Base-by-base conservation (phyloP, 371 early-diverging fungal genomes). In the Nematocida ironsii region DNA sequence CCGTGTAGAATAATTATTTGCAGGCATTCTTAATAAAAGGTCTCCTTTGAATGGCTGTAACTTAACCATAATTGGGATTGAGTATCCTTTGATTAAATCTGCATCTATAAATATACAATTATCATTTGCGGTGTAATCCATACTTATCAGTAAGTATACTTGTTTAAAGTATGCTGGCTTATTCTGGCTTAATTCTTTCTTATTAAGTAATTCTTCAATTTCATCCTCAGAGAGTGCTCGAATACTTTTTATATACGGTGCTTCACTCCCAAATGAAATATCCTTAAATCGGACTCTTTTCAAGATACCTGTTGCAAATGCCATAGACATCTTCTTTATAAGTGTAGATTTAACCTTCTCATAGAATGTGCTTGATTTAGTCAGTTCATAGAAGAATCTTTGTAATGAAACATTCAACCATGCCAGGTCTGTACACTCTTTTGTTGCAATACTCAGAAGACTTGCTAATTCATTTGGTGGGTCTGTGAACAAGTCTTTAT, bases 341-440 rank as follows among this genome's bases (percentile, higher is more conserved):
- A 87, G 50, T 0, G 39, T 55, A 3, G 67, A 44, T 54, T 82
- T 84, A 11, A 87, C 72, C 69, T 72, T 84, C 25, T 72, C 61
- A n/a, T 85, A 70, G 39, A 82, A 83, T 13, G 82, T 82, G 74
- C 80, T 64, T 25, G 85, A 84, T 52, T 61, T 44, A 20, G 80
- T 45, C 18, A 84, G 45, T 54, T 85, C 87, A 5, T 69, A 44
- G 62, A 78, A 87, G 66, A 82, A 83, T 40, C 85, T 68, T 27
- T 84, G 84, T 0, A 87, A n/a, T 25, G 84, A 45, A 16, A 84
- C 62, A 67, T 87, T 87, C 45, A 86, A 33, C 87, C 85, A 85
- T n/a, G 78, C 58, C 13, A 84, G 57, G 56, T 85, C 86, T 55
- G 40, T 80, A 52, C 83, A 84, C 45, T 72, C 54, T 61, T 82